phyloP scores from a whole-genome alignment of 306 rosid species.

The Quercus cerris region DNA sequence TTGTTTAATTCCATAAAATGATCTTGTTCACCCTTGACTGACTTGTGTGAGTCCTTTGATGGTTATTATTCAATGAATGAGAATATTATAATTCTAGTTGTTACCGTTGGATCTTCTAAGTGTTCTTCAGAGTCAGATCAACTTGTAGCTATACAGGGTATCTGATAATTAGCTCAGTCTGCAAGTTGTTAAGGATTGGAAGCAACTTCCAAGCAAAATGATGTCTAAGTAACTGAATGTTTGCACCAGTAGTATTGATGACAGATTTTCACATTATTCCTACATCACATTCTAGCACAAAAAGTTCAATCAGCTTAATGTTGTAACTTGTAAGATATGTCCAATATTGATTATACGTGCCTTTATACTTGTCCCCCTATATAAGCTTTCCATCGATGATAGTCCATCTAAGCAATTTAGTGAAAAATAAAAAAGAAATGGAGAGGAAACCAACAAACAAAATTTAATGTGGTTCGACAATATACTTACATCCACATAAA shows the following conservation, averaged over 20 bases:
- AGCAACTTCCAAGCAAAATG: slow-evolving; percentile 13
- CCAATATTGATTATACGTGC: background rate
- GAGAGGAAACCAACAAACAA: too few species aligned
- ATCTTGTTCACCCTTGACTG: background rate
- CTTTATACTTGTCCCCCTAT: background rate
- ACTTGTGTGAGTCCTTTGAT: background rate
- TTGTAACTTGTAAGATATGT: background rate
- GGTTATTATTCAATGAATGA: background rate
- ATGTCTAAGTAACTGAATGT: background rate
- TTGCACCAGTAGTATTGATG: background rate
- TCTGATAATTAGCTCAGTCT: background rate
- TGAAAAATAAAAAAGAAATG: too few species aligned
- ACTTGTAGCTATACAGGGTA: background rate
- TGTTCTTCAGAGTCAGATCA: background rate
- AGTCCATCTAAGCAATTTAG: too few species aligned
- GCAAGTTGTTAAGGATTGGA: background rate
- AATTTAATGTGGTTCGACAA: too few species aligned
- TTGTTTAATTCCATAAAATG: background rate
- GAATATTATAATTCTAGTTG: background rate
- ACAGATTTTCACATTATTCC: background rate
- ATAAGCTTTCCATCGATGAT: background rate
- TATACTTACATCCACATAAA: too few species aligned
- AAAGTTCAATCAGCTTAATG: background rate
- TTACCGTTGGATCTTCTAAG: background rate
- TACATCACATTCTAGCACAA: background rate